Conservation (phyloP, 225 moss, liverwort and hornwort genomes). For the Bryum argenteum region DNA sequence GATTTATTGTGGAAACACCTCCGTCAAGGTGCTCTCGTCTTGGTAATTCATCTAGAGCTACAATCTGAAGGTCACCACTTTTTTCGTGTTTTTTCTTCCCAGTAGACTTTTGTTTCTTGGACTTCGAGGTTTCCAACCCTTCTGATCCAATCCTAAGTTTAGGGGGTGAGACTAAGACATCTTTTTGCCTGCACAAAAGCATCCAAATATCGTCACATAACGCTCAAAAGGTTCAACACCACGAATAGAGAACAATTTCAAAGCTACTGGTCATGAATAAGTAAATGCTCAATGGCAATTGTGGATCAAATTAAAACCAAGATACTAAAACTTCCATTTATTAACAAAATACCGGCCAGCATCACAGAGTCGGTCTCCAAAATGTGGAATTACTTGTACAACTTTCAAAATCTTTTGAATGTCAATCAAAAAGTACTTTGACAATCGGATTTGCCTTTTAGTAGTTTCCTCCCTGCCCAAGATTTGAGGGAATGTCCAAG, state of each 20-base stretch:
- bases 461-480: too few species aligned
- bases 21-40: constrained; percentile 37
- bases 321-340: too few species aligned
- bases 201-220: constrained; percentile 8
- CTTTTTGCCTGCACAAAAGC: constrained; percentile 36
- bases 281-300: too few species aligned
- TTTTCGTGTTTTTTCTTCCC: constrained; percentile 40
- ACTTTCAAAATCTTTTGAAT: too few species aligned
- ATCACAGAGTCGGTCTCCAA: too few species aligned
- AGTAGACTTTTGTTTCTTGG: constrained; percentile 41
- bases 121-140: constrained; percentile 27
- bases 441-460: too few species aligned
- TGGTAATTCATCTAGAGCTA: constrained; percentile 44
- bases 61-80: constrained; percentile 38
- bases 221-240: background rate
- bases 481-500: too few species aligned
- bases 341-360: too few species aligned
- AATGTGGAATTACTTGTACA: too few species aligned
- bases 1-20: constrained; percentile 24
- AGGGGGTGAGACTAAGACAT: constrained; percentile 19
- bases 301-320: too few species aligned
- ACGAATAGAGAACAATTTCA: too few species aligned
- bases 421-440: too few species aligned
- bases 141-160: constrained; percentile 14
- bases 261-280: background rate